Base-by-base conservation (phyloP, 176 grass and related monocot species). In the Panicum miliaceum region DNA sequence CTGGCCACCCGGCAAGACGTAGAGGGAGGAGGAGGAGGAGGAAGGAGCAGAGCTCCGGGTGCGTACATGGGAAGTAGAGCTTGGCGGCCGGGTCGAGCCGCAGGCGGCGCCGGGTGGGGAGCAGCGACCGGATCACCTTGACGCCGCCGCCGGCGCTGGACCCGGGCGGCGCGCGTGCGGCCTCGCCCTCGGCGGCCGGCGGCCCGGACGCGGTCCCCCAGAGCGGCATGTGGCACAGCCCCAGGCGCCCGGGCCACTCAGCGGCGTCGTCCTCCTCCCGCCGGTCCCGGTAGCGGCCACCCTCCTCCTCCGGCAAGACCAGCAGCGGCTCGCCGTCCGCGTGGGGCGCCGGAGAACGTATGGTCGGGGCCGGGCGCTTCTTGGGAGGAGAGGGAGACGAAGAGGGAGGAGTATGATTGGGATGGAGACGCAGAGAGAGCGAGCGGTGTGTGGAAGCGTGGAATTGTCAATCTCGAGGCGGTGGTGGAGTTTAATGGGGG, bases 21-120 rank as follows among this genome's bases (percentile, higher is more conserved):
- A 50, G 51, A 20, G 3, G 6, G 48, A 11, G 50, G 19, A 52
- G 4, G 19, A 11, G 50, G 4, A 19, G 20, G 16, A 53, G 51
- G 13, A 50, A 18, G 52, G 19, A 48, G 53, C 5, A 25, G 57
- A 60, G 57, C 57, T 4, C 10, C n/a, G 57, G 9, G 57, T 60
- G n/a, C n/a, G n/a, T 83, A 96, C 96, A 99, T 70, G 93, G 93
- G 83, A 99, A 99, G 89, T 92, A 99, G 29, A 99, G 96, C 87
- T 96, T 99, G 78, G 81, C 43, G 12, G 91, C 0, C 65, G 96
- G 96, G 83, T 99, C 96, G 40, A 99, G 93, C 38, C 96, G 89
- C 12, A 99, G 96, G 27, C 93, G 96, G 69, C 96, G 91, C 10
- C 93, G 61, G n/a, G 82, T 86, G 70, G 96, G 96, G 14, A 99